Evolutionary conservation across 768 basidiomycete species (phyloP).

Genomic region (Tubosaeta brunneosetosa): DNA sequence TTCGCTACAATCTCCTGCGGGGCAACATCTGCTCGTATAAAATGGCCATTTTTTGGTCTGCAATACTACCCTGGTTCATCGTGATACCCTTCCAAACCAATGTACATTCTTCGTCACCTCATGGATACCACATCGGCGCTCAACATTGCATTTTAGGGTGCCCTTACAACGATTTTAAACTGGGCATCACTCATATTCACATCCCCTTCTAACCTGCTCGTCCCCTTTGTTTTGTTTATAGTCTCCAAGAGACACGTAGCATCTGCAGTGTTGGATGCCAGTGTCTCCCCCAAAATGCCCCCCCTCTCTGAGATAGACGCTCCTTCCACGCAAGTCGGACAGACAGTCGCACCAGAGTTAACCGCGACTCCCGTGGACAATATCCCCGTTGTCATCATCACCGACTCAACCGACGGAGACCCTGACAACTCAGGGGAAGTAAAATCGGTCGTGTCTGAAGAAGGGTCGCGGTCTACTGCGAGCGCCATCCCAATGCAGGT

Average conservation of each 20-base stretch:
- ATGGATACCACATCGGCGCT: not conserved
- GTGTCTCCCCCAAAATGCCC: slow-evolving; percentile 1
- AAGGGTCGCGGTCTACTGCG: not conserved
- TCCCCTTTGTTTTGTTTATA: slow-evolving; percentile 20
- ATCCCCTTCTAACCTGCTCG: slow-evolving; percentile 19
- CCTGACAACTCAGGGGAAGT: not conserved
- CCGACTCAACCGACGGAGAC: slow-evolving; percentile 8
- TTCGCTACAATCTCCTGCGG: slow-evolving; percentile 23
- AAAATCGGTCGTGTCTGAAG: slow-evolving; percentile 8
- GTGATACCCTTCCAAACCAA: slow-evolving; percentile 25
- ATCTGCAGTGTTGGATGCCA: slow-evolving; percentile 16
- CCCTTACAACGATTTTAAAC: slow-evolving; percentile 16
- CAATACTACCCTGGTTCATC: slow-evolving; percentile 21
- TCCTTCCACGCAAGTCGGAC: not conserved
- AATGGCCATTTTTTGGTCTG: slow-evolving; percentile 22
- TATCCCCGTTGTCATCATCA: slow-evolving; percentile 18
- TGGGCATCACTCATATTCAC: slow-evolving; percentile 26
- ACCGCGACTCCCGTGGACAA: not conserved
- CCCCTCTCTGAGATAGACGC: not conserved
- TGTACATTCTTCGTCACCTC: slow-evolving; percentile 3
- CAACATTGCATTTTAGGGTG: slow-evolving; percentile 4
- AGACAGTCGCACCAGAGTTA: not conserved
- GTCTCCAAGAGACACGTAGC: slow-evolving; percentile 17
- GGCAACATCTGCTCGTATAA: slow-evolving; percentile 23
- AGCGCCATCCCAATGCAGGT: slow-evolving; percentile 14